Conservation (phyloP, 768 basidiomycete species). For the Tephrocybe rancida region DNA sequence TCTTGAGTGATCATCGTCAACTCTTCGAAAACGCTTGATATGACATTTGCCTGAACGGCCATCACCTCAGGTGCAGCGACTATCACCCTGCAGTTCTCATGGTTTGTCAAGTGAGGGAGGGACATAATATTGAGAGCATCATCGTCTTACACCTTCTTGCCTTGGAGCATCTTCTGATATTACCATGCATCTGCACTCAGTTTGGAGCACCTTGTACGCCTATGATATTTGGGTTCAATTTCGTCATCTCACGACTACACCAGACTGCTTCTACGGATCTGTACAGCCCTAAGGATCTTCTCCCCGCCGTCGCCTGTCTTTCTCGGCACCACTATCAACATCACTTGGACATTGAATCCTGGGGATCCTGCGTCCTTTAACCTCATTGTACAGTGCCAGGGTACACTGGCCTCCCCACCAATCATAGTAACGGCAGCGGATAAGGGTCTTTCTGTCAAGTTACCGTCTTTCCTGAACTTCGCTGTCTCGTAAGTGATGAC, state of each 20-base stretch:
- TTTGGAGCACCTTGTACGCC: neutral
- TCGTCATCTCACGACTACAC: too few species aligned
- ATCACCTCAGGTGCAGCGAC: too few species aligned
- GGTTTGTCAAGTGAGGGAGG: too few species aligned
- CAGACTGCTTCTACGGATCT: neutral
- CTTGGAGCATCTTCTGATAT: neutral
- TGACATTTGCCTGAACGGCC: too few species aligned
- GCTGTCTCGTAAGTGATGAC: neutral
- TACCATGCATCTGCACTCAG: neutral
- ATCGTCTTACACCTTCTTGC: too few species aligned
- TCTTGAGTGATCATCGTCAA: too few species aligned
- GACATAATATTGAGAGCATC: too few species aligned
- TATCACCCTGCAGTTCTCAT: too few species aligned
- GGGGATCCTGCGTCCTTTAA: conserved; percentile 2
- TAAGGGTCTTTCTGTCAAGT: neutral
- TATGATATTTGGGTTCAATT: neutral
- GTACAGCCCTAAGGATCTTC: neutral
- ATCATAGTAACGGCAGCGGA: neutral
- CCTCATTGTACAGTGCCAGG: neutral
- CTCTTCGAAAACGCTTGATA: too few species aligned
- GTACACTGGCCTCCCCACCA: neutral
- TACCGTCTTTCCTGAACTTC: neutral
- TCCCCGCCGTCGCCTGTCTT: conserved; percentile 8
- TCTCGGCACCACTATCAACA: neutral
- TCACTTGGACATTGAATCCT: neutral